Base-by-base conservation (phyloP, 345 rosid genomes). In the Eucalyptus cladocalyx region DNA sequence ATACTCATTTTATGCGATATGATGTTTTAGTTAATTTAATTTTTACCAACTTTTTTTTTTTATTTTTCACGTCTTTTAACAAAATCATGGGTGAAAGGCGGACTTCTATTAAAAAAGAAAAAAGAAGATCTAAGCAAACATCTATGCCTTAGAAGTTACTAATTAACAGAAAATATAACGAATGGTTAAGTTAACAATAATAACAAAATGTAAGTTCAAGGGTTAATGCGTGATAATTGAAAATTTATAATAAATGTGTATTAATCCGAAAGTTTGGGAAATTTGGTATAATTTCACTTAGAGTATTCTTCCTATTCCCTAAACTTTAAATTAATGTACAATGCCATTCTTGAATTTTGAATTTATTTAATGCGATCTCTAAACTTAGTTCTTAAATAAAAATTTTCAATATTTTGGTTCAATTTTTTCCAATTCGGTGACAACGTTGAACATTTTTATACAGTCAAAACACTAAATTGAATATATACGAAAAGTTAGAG, bases 271-370 rank as follows among this genome's bases (percentile, higher is more conserved):
- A 53, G 58, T 53, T 53, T 19, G 24, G 56, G 24, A 23, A 56
- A 9, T 56, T 56, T 56, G 5, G 62, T 56, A 56, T 23, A 56
- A 56, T 56, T 23, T 24, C 62, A 56, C 62, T 56, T 9, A 56
- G 3, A 23, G 26, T 23, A 4, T 56, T 56, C 62, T 21, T 56
- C 4, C 2, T 56, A 21, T 5, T 54, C 24, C 28, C 3, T 19
- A 9, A 53, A 53, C 10, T 53, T 53, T 53, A 53, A 21, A 18
- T 18, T 53, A 53, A 7, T 53, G 24, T 53, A 1, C 9, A 19
- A 53, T 19, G 4, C 0, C 24, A 18, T 8, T 7, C 2, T 8
- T 18, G 0, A 53, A 53, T 18, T 53, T 53, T 19, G 4, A 53
- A 53, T 53, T 18, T 51, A 18, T 51, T 17, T 51, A 51, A 51